Evolutionary conservation across 164 flowering plant genomes (phyloP).

Genomic region (Annona squamosa): DNA sequence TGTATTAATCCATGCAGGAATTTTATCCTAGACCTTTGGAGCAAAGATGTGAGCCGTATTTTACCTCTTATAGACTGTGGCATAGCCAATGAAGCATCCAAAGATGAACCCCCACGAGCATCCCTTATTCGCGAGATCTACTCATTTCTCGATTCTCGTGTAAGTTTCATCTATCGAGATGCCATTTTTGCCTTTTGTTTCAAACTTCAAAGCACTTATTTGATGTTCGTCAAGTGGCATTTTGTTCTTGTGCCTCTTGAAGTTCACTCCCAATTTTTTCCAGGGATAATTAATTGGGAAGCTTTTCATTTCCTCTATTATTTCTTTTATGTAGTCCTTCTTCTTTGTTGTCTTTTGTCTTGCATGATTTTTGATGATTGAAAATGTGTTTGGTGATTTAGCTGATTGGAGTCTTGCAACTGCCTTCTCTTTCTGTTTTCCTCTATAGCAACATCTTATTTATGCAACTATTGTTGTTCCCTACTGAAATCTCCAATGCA

Average conservation of each 20-base stretch:
- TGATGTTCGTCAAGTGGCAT: neutral
- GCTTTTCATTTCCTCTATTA: neutral
- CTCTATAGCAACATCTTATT: neutral
- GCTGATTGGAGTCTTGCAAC: neutral
- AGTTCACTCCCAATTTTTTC: neutral
- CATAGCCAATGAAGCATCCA: slow-evolving; percentile 35
- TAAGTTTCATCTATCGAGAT: slow-evolving; percentile 32
- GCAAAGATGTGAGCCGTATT: slow-evolving; percentile 69
- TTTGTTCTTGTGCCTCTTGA: neutral
- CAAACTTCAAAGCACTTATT: neutral
- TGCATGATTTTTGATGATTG: neutral
- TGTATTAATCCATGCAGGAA: slow-evolving; percentile 52
- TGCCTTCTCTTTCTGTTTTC: neutral
- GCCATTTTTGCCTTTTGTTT: neutral
- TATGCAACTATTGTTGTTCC: neutral
- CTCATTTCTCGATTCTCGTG: slow-evolving; percentile 78
- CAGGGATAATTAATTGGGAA: neutral
- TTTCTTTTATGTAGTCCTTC: neutral
- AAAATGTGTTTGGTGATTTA: neutral
- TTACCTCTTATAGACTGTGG: slow-evolving; percentile 84
- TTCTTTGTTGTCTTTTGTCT: neutral
- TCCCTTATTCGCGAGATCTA: slow-evolving; percentile 74
- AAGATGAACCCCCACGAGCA: slow-evolving; percentile 47
- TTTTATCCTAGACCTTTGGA: slow-evolving; percentile 77
- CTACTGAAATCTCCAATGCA: neutral